Conservation (phyloP, 2,329 filamentous ascomycete genomes). For the Hypoxylon sp. region DNA sequence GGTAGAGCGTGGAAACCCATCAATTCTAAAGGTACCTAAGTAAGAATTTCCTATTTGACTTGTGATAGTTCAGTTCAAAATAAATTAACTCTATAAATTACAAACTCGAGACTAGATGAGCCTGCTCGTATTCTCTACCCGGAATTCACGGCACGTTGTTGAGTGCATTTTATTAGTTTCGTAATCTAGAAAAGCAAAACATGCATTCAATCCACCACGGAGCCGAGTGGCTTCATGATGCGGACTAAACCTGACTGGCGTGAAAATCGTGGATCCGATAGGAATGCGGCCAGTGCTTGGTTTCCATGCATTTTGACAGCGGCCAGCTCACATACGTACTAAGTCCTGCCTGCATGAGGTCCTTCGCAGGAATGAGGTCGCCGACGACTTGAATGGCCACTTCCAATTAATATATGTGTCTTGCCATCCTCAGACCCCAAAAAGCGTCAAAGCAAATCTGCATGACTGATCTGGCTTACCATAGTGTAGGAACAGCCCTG, state of each 20-base stretch:
- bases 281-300: slow-evolving; percentile 7
- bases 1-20: slow-evolving; percentile 7
- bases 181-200: slow-evolving; percentile 6
- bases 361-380: not conserved
- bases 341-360: slow-evolving; percentile 1
- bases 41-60: not conserved
- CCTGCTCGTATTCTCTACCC: not conserved
- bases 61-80: not conserved
- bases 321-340: not conserved
- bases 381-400: slow-evolving; percentile 1
- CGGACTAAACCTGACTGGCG: slow-evolving; percentile 15
- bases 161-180: not conserved
- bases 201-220: not conserved
- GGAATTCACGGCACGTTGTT: not conserved
- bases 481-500: slow-evolving; percentile 4
- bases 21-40: not conserved
- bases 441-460: slow-evolving; percentile 13
- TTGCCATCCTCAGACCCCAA: not conserved
- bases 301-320: not conserved
- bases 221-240: slow-evolving; percentile 4
- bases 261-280: not conserved
- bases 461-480: slow-evolving; percentile 22
- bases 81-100: not conserved
- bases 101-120: not conserved
- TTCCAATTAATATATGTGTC: slow-evolving; percentile 2